These are phyloP conservation scores for Suillus subalutaceus DNA, from an alignment of 768 basidiomycete species.

Conservation along the genomic window DNA sequence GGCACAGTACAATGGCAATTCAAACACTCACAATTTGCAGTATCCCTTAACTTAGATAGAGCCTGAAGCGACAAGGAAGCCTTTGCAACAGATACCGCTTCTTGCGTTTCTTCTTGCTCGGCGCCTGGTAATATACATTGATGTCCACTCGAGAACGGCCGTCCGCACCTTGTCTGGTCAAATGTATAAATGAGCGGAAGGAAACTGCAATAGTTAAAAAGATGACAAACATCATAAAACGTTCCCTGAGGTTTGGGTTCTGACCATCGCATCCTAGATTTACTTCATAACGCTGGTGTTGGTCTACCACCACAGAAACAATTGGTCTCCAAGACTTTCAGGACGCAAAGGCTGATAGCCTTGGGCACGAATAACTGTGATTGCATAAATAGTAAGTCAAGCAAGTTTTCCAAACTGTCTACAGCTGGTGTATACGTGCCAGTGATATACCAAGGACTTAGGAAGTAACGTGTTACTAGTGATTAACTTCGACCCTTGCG, in stretches of 20 bases:
- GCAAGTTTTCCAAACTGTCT: neutral
- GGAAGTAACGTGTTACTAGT: neutral
- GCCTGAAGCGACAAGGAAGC: slow-evolving; percentile 55
- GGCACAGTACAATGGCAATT: slow-evolving; percentile 5
- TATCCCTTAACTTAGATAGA: slow-evolving; percentile 50
- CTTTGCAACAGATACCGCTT: slow-evolving; percentile 58
- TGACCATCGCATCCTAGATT: slow-evolving; percentile 70
- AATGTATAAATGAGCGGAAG: neutral
- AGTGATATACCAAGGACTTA: slow-evolving; percentile 8
- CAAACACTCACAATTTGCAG: slow-evolving; percentile 44
- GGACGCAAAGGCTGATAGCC: slow-evolving; percentile 48
- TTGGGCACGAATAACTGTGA: slow-evolving; percentile 41
- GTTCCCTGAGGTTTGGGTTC: slow-evolving; percentile 63
- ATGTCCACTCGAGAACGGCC: slow-evolving; percentile 50
- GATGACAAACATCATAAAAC: slow-evolving; percentile 52
- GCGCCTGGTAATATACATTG: slow-evolving; percentile 57
- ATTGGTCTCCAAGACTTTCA: slow-evolving; percentile 73
- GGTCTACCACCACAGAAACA: slow-evolving; percentile 57
- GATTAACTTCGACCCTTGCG: neutral
- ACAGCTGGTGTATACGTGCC: neutral
- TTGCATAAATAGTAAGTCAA: neutral
- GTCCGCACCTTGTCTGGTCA: slow-evolving; percentile 37
- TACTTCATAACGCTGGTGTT: slow-evolving; percentile 55
- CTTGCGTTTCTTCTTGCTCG: slow-evolving; percentile 65
- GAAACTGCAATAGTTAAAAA: neutral